Evolutionary conservation across 2,329 filamentous ascomycete genomes (phyloP).

Genomic region (Periconia digitata): DNA sequence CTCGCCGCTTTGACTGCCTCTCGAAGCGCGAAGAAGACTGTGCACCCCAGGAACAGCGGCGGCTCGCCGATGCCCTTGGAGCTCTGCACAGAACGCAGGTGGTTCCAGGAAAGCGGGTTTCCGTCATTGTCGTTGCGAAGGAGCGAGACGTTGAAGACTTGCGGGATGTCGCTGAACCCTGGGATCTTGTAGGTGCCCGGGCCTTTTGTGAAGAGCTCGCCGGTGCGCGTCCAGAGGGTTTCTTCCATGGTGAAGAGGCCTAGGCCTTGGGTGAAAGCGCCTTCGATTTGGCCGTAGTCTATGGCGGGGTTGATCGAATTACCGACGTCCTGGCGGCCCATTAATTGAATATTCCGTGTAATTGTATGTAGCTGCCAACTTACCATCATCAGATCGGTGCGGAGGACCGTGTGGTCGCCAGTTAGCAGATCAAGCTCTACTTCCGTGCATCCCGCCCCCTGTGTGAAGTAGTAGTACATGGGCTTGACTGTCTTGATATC

Average conservation of each 20-base stretch:
- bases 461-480: conserved; percentile 98
- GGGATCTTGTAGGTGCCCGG: conserved; percentile 82
- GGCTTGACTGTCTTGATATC: conserved; percentile 43
- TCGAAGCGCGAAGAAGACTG: conserved; percentile 83
- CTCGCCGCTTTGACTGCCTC: conserved; percentile 78
- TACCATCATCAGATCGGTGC: conserved; percentile 88
- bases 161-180: conserved; percentile 83
- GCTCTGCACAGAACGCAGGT: conserved; percentile 79
- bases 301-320: conserved; percentile 76
- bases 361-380: background rate
- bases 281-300: conserved; percentile 81
- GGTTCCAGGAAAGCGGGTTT: conserved; percentile 69
- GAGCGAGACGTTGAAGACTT: conserved; percentile 78
- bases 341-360: background rate
- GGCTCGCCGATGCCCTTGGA: conserved; percentile 76
- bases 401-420: conserved; percentile 84
- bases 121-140: conserved; percentile 65
- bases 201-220: conserved; percentile 64
- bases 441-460: conserved; percentile 80
- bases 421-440: conserved; percentile 91
- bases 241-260: conserved; percentile 79
- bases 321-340: conserved; percentile 65
- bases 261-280: conserved; percentile 76
- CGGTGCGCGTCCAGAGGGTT: conserved; percentile 66
- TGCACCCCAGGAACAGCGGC: conserved; percentile 75